A percentile compares a stretch with the other conserved stretches of the same genome.
Conservation (phyloP, 345 rosid species). For the Pistacia integerrima region DNA sequence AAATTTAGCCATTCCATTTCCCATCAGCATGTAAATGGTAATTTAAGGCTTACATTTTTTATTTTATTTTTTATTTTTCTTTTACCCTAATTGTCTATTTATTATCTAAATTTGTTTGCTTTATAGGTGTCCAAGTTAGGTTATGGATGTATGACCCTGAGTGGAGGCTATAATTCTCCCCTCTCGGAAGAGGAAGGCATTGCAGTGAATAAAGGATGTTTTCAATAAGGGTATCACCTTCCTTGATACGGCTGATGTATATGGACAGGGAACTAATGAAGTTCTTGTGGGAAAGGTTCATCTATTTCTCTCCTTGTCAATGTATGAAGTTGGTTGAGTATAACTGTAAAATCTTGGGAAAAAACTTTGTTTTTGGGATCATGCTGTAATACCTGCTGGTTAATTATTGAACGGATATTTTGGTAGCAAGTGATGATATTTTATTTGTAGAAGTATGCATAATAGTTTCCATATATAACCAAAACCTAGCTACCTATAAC, state of each 20-base stretch:
- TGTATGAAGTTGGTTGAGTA: not conserved
- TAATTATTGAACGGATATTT: too few species aligned
- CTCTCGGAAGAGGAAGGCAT: slow-evolving; percentile 45
- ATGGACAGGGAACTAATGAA: slow-evolving; percentile 50
- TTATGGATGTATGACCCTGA: slow-evolving; percentile 51
- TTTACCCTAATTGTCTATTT: too few species aligned
- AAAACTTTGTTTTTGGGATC: not conserved
- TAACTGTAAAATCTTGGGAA: not conserved
- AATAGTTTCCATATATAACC: too few species aligned
- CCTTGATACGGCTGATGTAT: slow-evolving; percentile 53
- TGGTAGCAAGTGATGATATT: too few species aligned
- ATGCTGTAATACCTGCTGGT: not conserved
- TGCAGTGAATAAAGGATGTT: slow-evolving; percentile 38
- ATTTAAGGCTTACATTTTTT: too few species aligned
- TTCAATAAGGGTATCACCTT: slow-evolving; percentile 55
- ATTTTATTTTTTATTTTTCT: too few species aligned
- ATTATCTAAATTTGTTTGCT: not conserved
- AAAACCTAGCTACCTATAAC: too few species aligned
- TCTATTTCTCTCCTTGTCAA: not conserved
- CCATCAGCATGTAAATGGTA: too few species aligned
- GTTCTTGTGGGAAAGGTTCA: slow-evolving; percentile 53
- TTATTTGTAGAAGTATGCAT: too few species aligned
- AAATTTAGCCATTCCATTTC: too few species aligned
- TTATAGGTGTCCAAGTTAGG: slow-evolving; percentile 48
- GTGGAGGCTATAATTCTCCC: slow-evolving; percentile 46